Conservation (phyloP, 768 basidiomycete genomes). For the Lactifluus hygrophoroides region DNA sequence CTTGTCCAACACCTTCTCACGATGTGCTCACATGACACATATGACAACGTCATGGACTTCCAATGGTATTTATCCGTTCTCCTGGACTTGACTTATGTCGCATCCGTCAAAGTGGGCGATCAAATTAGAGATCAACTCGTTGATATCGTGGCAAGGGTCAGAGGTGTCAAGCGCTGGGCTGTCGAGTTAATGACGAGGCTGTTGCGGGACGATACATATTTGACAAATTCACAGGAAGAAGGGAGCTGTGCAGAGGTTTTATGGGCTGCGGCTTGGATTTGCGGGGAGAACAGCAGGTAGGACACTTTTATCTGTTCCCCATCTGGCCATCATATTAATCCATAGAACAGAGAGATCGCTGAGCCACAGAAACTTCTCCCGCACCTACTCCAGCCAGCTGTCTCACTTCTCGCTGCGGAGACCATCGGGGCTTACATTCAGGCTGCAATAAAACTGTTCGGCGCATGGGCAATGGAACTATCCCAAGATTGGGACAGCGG, state of each 20-base stretch:
- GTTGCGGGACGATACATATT: conserved; percentile 66
- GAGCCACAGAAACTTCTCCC: conserved; percentile 69
- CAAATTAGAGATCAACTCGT: conserved; percentile 79
- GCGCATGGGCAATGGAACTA: conserved; percentile 69
- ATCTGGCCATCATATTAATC: not conserved
- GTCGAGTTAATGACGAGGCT: conserved; percentile 79
- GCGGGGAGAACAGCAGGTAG: conserved; percentile 88
- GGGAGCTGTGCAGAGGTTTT: conserved; percentile 78
- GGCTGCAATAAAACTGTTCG: conserved; percentile 79
- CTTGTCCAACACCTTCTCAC: conserved; percentile 75
- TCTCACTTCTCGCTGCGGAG: conserved; percentile 49
- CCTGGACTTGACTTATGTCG: conserved; percentile 83
- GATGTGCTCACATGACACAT: conserved; percentile 79
- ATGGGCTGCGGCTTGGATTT: conserved; percentile 95
- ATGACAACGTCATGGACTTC: conserved; percentile 84
- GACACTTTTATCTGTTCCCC: not conserved
- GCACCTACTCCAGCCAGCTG: conserved; percentile 55
- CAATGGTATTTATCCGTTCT: conserved; percentile 97
- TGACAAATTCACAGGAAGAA: conserved; percentile 56
- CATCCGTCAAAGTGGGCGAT: conserved; percentile 66
- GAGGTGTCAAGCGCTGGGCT: conserved; percentile 64
- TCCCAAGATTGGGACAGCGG: conserved; percentile 74
- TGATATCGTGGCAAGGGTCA: conserved; percentile 79
- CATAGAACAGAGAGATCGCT: conserved; percentile 51
- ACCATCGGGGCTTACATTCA: conserved; percentile 76